Conservation (phyloP, 129 eudicot species). For the Artemisia tridentata region DNA sequence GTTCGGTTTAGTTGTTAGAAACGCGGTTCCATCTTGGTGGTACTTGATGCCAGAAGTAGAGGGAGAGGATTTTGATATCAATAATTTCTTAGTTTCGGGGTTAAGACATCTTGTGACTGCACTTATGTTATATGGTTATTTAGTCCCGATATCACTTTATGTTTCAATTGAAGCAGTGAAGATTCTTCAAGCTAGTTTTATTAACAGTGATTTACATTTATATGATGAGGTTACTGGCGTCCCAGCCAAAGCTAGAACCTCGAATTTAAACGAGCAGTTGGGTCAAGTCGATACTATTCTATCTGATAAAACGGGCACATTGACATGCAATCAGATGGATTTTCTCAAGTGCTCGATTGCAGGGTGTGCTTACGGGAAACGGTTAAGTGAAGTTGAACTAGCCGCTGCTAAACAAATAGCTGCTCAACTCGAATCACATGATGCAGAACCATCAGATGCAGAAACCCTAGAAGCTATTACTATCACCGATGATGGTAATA, state of each 20-base stretch:
- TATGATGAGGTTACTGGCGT: slow-evolving; percentile 53
- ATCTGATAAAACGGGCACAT: slow-evolving; percentile 82
- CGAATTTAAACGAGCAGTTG: slow-evolving; percentile 76
- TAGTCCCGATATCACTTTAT: slow-evolving; percentile 64
- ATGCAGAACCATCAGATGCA: slow-evolving; percentile 20
- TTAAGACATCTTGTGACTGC: slow-evolving; percentile 55
- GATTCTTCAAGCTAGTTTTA: slow-evolving; percentile 61
- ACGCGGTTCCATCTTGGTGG: slow-evolving; percentile 42
- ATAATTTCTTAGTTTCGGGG: slow-evolving; percentile 19
- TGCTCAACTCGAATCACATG: slow-evolving; percentile 39
- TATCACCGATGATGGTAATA: slow-evolving; percentile 13
- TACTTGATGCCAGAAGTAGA: slow-evolving; percentile 38
- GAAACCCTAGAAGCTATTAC: slow-evolving; percentile 28
- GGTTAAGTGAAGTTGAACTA: slow-evolving; percentile 59
- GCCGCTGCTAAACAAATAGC: slow-evolving; percentile 58
- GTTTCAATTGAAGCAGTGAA: slow-evolving; percentile 79
- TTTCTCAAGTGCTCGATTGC: slow-evolving; percentile 76
- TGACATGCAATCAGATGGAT: slow-evolving; percentile 83
- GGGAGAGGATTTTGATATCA: slow-evolving; percentile 43
- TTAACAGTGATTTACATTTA: slow-evolving; percentile 49
- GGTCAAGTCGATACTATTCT: slow-evolving; percentile 78
- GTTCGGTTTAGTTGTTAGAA: slow-evolving; percentile 31
- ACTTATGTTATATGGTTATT: slow-evolving; percentile 62
- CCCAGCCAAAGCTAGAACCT: slow-evolving; percentile 64
- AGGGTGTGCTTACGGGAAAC: slow-evolving; percentile 63